A percentile compares a stretch with the other conserved stretches of the same genome.
Conservation (phyloP, 1,284 basidiomycete species). For the Coniophora puteana region DNA sequence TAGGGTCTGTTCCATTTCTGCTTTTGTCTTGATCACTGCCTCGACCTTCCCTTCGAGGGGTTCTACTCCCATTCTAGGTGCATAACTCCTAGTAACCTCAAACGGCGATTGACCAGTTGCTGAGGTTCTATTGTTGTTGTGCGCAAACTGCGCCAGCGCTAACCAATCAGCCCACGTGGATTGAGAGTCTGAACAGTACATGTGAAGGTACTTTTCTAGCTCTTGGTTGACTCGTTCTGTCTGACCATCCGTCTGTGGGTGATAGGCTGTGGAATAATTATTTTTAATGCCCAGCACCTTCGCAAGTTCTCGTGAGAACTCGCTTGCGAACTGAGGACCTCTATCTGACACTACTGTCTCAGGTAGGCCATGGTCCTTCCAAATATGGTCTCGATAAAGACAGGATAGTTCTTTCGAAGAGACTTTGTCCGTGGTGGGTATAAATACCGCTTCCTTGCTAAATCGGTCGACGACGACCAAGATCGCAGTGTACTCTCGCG, state of each 20-base stretch:
- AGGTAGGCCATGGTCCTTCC: conserved; percentile 25
- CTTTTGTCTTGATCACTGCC: not conserved
- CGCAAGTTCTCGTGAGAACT: conserved; percentile 25
- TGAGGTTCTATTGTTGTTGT: not conserved
- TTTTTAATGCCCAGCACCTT: conserved; percentile 18
- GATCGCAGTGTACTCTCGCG: no score
- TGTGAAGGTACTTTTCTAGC: no score
- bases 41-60: not conserved
- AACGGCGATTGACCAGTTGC: not conserved
- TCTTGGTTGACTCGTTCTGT: conserved; percentile 31
- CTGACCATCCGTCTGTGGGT: conserved; percentile 26
- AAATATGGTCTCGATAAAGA: not conserved
- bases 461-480: no score
- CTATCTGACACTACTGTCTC: conserved; percentile 25
- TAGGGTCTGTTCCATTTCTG: not conserved
- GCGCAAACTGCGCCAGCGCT: not conserved
- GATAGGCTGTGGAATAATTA: conserved; percentile 24
- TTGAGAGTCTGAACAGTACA: no score
- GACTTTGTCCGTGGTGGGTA: no score
- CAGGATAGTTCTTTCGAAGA: no score
- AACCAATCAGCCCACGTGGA: not conserved
- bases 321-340: conserved; percentile 26
- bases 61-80: not conserved
- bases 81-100: not conserved
- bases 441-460: no score